Percentiles rank a stretch among this genome's conserved stretches.
Conservation (phyloP, 2,329 filamentous ascomycete species). For the Pyricularia sp. region DNA sequence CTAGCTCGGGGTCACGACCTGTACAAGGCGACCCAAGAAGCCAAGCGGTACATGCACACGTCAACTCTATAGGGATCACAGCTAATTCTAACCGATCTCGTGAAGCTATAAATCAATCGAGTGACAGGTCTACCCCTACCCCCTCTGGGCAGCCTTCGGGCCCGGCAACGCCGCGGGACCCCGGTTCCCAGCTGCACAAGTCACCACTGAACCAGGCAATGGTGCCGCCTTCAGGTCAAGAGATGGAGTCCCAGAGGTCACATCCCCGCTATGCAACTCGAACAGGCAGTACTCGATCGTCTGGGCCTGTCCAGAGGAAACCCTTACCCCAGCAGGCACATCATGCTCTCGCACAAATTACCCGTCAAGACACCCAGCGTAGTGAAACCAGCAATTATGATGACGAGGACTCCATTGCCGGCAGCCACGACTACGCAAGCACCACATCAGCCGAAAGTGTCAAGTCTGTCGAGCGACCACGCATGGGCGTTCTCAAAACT, state of each 20-base stretch:
- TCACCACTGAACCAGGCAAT: slow-evolving; percentile 32
- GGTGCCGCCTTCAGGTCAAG: slow-evolving; percentile 8
- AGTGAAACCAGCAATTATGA: slow-evolving; percentile 36
- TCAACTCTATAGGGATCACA: slow-evolving; percentile 38
- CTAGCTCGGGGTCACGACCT: slow-evolving; percentile 15
- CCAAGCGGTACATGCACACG: slow-evolving; percentile 39
- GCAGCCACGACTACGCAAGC: slow-evolving; percentile 72
- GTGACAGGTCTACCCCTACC: background rate
- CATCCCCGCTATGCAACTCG: background rate
- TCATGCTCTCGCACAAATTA: slow-evolving; percentile 8
- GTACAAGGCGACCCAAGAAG: slow-evolving; percentile 24
- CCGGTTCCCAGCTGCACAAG: slow-evolving; percentile 27
- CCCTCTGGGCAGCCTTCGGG: background rate
- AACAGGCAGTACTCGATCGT: background rate
- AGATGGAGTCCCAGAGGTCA: background rate
- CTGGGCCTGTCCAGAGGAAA: slow-evolving; percentile 15
- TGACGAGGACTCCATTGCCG: slow-evolving; percentile 56
- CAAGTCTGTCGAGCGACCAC: slow-evolving; percentile 52
- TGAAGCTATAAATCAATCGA: slow-evolving; percentile 1
- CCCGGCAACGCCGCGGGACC: background rate
- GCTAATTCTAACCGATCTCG: slow-evolving; percentile 45
- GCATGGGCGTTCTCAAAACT: slow-evolving; percentile 73
- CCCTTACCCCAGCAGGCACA: slow-evolving; percentile 16
- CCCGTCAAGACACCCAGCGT: slow-evolving; percentile 26
- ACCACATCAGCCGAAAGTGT: slow-evolving; percentile 45